Percentiles rank a stretch among this genome's conserved stretches.
Conservation (phyloP, 108 stramenopile genomes). For the Skeletonema grethae region DNA sequence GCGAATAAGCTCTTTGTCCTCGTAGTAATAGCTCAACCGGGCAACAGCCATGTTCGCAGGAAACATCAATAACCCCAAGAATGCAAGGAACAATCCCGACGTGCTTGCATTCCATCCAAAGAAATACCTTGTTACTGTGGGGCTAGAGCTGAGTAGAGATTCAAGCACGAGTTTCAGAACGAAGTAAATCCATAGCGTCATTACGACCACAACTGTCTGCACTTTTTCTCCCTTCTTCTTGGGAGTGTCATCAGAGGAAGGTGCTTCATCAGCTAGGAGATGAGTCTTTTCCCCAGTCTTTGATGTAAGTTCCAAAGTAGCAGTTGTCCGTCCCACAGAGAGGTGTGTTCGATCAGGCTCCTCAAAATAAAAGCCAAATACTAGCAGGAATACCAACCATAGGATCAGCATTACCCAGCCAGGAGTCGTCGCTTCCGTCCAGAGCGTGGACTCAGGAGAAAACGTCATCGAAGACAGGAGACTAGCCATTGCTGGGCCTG, state of each 20-base stretch:
- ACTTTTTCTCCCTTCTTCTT: background rate
- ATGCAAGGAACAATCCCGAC: constrained; percentile 52
- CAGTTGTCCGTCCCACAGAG: background rate
- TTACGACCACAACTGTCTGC: constrained; percentile 54
- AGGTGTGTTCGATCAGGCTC: constrained; percentile 59
- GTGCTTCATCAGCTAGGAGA: background rate
- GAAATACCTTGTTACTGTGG: constrained; percentile 53
- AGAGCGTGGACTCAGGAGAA: constrained; percentile 7
- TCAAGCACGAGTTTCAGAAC: constrained; percentile 71
- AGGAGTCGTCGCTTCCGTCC: constrained; percentile 62
- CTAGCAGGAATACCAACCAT: constrained; percentile 67
- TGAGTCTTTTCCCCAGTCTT: background rate
- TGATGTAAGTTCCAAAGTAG: background rate
- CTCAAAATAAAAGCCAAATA: constrained; percentile 55
- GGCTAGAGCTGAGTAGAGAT: constrained; percentile 52
- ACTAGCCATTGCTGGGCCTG: constrained; percentile 76
- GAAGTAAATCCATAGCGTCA: constrained; percentile 62
- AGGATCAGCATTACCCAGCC: constrained; percentile 74
- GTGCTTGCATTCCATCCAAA: constrained; percentile 56
- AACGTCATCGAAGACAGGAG: constrained; percentile 42
- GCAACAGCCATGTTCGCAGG: constrained; percentile 68
- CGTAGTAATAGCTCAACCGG: constrained; percentile 40
- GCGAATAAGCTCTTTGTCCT: constrained; percentile 64
- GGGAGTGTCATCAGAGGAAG: background rate
- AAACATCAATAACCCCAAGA: constrained; percentile 64